Evolutionary conservation across 805 yeast genomes (phyloP).

Genomic region (Naumovozyma castellii): DNA sequence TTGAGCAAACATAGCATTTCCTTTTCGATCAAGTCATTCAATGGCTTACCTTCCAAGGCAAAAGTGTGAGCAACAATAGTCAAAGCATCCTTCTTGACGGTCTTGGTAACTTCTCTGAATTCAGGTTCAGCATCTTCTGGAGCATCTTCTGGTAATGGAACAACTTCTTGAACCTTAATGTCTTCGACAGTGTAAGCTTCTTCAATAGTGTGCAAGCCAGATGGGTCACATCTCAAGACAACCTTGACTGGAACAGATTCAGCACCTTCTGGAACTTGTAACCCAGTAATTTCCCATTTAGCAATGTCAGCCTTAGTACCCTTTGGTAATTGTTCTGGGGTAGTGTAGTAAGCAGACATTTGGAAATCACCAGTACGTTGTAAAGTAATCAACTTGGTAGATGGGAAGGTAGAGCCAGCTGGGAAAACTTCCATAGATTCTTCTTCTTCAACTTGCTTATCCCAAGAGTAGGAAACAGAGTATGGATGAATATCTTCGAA

Average conservation of each 20-base stretch:
- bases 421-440: constrained; percentile 94
- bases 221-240: constrained; percentile 91
- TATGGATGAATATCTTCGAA: constrained; percentile 87
- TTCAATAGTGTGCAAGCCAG: constrained; percentile 88
- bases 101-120: constrained; percentile 81
- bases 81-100: constrained; percentile 82
- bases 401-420: constrained; percentile 80
- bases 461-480: constrained; percentile 93
- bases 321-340: constrained; percentile 58
- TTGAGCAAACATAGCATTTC: constrained; percentile 75
- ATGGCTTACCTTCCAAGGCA: constrained; percentile 45
- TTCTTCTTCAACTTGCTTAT: constrained; percentile 79
- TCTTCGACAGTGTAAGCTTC: constrained; percentile 91
- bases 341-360: constrained; percentile 76
- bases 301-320: constrained; percentile 62
- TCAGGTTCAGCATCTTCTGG: constrained; percentile 64
- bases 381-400: constrained; percentile 86
- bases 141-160: constrained; percentile 42
- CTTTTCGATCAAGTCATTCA: constrained; percentile 59
- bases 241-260: constrained; percentile 72
- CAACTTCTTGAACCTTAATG: constrained; percentile 75
- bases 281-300: constrained; percentile 79
- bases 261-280: constrained; percentile 64
- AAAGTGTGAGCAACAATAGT: constrained; percentile 48
- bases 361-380: constrained; percentile 83